Evolutionary conservation across 257 asterid genomes (phyloP).

Genomic region (Henckelia pumila): DNA sequence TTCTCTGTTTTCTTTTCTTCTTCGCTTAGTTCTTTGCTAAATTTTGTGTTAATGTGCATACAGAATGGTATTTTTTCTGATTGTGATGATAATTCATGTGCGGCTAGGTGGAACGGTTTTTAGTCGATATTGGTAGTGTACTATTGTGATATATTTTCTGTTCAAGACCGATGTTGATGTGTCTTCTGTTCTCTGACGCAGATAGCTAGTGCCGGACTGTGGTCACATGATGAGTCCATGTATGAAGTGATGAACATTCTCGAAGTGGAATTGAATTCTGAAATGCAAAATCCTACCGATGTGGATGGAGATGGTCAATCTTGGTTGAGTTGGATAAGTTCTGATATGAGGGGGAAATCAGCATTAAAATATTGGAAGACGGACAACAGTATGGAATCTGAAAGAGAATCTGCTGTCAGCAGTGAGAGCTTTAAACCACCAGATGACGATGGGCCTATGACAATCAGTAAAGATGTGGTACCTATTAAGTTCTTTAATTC

Average conservation of each 20-base stretch:
- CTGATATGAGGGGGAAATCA: slow-evolving; percentile 48
- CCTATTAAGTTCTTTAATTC: slow-evolving; percentile 58
- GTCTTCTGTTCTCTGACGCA: slow-evolving; percentile 38
- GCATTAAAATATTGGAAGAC: slow-evolving; percentile 45
- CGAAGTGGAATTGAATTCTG: slow-evolving; percentile 29
- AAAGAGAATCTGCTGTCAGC: slow-evolving; percentile 1
- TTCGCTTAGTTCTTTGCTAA: background rate
- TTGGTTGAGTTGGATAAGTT: slow-evolving; percentile 71
- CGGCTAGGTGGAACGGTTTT: background rate
- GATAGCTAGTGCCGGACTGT: slow-evolving; percentile 83
- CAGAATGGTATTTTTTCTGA: background rate
- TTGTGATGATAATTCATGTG: background rate
- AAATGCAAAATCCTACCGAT: slow-evolving; percentile 30
- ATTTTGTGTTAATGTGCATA: background rate
- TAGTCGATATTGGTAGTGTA: background rate
- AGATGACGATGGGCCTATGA: slow-evolving; percentile 42
- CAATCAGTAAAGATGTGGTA: slow-evolving; percentile 52
- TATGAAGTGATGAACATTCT: slow-evolving; percentile 26
- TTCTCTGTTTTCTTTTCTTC: background rate
- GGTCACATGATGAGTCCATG: slow-evolving; percentile 43
- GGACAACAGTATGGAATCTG: slow-evolving; percentile 54
- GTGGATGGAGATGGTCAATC: slow-evolving; percentile 48
- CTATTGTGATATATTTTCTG: slow-evolving; percentile 14
- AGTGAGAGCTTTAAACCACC: slow-evolving; percentile 39
- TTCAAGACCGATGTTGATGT: slow-evolving; percentile 12